phyloP scores from a whole-genome alignment of 129 eudicot species.

The Mikania micrantha region DNA sequence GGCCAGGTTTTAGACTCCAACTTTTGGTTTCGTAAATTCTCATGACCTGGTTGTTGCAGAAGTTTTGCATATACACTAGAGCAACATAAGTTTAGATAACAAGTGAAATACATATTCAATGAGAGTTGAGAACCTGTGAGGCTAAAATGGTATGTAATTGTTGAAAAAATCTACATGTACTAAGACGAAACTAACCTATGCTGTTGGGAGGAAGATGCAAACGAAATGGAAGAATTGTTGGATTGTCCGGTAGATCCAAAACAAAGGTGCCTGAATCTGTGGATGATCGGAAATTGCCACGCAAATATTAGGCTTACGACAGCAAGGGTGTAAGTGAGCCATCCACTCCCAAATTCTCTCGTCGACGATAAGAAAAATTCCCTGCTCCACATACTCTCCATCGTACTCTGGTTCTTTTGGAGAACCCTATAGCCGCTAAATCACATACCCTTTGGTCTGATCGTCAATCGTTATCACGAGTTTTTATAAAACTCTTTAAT shows the following conservation, averaged over 20 bases:
- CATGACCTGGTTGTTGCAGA: no score
- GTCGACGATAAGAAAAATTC: slow-evolving; percentile 11
- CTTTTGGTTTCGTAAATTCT: neutral
- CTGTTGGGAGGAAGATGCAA: neutral
- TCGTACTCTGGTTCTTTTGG: no score
- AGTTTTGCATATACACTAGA: no score
- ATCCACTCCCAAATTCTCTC: slow-evolving; percentile 19
- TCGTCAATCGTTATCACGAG: no score
- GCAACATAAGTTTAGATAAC: neutral
- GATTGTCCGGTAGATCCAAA: neutral
- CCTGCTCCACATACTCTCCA: slow-evolving; percentile 22
- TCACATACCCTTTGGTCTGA: no score
- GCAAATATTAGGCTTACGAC: slow-evolving; percentile 27
- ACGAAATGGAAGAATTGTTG: neutral
- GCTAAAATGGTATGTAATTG: neutral
- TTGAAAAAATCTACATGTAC: no score
- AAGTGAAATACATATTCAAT: no score
- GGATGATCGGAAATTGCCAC: slow-evolving; percentile 21
- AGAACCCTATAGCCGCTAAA: no score
- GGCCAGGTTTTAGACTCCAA: neutral
- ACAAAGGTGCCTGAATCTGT: neutral
- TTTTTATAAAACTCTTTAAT: no score
- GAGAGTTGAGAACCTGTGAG: neutral
- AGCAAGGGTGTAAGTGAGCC: slow-evolving; percentile 25
- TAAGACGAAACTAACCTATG: neutral